Percentiles rank a stretch among this genome's conserved stretches.
Evolutionary conservation across 2,329 filamentous ascomycete genomes (phyloP).

Genomic region (Drechslera avenae): DNA sequence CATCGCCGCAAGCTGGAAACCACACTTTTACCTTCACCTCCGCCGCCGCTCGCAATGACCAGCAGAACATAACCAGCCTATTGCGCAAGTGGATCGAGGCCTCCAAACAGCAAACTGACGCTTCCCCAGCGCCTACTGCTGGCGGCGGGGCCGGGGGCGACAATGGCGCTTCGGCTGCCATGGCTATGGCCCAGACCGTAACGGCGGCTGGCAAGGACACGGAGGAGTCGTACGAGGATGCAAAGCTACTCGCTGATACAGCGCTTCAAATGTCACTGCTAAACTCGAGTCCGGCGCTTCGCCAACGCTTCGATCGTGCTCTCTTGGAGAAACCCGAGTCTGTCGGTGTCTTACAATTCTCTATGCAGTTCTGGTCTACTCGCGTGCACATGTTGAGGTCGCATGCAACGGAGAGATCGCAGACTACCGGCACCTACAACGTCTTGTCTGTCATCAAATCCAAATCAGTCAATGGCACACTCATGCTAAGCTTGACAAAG

Average conservation of each 20-base stretch:
- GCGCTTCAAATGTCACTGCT: conserved; percentile 87
- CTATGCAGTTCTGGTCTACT: conserved; percentile 92
- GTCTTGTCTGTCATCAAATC: conserved; percentile 89
- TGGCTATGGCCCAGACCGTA: conserved; percentile 77
- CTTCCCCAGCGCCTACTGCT: conserved; percentile 42
- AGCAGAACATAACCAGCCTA: conserved; percentile 81
- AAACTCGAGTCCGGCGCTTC: conserved; percentile 74
- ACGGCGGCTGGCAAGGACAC: conserved; percentile 50
- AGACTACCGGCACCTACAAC: conserved; percentile 90
- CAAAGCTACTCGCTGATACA: conserved; percentile 75
- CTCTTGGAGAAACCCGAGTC: conserved; percentile 81
- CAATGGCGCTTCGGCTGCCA: conserved; percentile 63
- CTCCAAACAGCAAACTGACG: conserved; percentile 58
- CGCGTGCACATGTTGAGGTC: conserved; percentile 83
- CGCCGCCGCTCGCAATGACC: conserved; percentile 76
- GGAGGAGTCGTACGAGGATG: conserved; percentile 79
- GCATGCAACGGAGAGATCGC: conserved; percentile 85
- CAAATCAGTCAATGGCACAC: conserved; percentile 68
- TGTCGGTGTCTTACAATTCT: conserved; percentile 80
- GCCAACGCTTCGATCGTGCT: conserved; percentile 86
- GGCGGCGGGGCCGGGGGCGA: conserved; percentile 30
- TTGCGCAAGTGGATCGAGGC: conserved; percentile 78
- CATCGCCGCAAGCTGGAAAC: conserved; percentile 64
- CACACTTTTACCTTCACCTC: conserved; percentile 93
- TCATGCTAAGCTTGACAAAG: conserved; percentile 82